Percentiles rank a stretch among this genome's conserved stretches.
phyloP scores from a whole-genome alignment of 2,329 filamentous ascomycete species.

The Colletotrichum sp. region DNA sequence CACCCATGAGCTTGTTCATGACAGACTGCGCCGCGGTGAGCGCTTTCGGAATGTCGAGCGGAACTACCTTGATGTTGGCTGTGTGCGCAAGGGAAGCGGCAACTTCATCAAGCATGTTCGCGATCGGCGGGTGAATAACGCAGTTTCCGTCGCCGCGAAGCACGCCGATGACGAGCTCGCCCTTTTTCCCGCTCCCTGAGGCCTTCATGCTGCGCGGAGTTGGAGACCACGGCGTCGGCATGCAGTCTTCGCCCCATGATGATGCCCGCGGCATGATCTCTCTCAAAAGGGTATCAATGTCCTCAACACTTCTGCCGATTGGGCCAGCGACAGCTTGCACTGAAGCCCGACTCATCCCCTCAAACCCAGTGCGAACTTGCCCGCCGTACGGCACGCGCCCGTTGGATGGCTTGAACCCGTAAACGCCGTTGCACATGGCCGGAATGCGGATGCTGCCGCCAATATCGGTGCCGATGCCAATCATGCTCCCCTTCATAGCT shows the following conservation, averaged over 20 bases:
- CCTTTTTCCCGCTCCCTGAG: neutral
- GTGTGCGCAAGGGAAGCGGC: neutral
- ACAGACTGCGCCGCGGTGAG: slow-evolving; percentile 3
- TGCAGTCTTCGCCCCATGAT: slow-evolving; percentile 12
- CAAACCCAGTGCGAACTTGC: neutral
- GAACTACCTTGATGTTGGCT: neutral
- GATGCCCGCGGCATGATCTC: slow-evolving; percentile 6
- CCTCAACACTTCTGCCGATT: slow-evolving; percentile 4
- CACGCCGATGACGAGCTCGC: slow-evolving; percentile 4
- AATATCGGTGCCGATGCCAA: slow-evolving; percentile 13
- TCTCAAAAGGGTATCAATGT: neutral
- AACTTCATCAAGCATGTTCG: slow-evolving; percentile 8
- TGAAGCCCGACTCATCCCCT: slow-evolving; percentile 10
- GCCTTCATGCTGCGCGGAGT: neutral
- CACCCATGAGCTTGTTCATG: slow-evolving; percentile 18
- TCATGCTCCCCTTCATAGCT: slow-evolving; percentile 5
- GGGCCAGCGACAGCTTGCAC: slow-evolving; percentile 12
- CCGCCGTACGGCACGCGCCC: slow-evolving; percentile 10
- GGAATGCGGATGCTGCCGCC: slow-evolving; percentile 18
- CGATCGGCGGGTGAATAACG: neutral
- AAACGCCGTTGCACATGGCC: slow-evolving; percentile 17
- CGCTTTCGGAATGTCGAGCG: neutral
- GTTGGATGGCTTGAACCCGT: slow-evolving; percentile 15
- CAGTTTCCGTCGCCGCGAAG: slow-evolving; percentile 12
- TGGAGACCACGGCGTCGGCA: neutral